Evolutionary conservation across 768 basidiomycete genomes (phyloP).

Genomic region (Polyporus arcularius): DNA sequence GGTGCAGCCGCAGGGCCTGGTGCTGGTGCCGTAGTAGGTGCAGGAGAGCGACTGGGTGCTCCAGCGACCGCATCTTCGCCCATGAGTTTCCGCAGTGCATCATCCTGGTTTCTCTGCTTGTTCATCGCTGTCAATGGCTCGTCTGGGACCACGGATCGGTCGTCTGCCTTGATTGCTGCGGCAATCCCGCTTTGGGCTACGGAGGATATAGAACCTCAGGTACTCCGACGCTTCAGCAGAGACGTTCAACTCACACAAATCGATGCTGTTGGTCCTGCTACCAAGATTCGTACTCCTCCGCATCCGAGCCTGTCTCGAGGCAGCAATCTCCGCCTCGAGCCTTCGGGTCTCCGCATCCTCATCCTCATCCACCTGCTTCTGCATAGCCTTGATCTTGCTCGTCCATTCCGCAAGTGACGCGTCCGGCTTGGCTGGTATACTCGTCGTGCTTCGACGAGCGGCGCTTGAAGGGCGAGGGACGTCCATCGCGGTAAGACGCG

Average conservation of each 20-base stretch:
- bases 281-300: constrained; percentile 44
- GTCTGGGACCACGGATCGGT: constrained; percentile 20
- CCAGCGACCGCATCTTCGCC: constrained; percentile 25
- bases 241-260: constrained; percentile 45
- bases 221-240: neutral
- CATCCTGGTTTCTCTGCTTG: constrained; percentile 44
- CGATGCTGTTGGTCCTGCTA: constrained; percentile 40
- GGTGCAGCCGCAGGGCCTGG: constrained; percentile 5
- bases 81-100: constrained; percentile 49
- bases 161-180: constrained; percentile 27
- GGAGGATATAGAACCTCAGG: neutral
- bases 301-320: constrained; percentile 47
- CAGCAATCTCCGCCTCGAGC: constrained; percentile 57
- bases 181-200: constrained; percentile 28
- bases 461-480: constrained; percentile 13
- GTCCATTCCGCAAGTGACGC: constrained; percentile 80
- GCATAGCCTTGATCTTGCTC: constrained; percentile 75
- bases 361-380: constrained; percentile 78
- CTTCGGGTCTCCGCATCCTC: constrained; percentile 76
- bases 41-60: neutral
- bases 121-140: constrained; percentile 33
- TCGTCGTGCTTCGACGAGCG: constrained; percentile 27
- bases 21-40: neutral
- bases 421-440: constrained; percentile 48
- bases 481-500: constrained; percentile 11